These are phyloP conservation scores for Porphyra umbilicalis DNA, from an alignment of 31 red algal species.

Conservation along the genomic window DNA sequence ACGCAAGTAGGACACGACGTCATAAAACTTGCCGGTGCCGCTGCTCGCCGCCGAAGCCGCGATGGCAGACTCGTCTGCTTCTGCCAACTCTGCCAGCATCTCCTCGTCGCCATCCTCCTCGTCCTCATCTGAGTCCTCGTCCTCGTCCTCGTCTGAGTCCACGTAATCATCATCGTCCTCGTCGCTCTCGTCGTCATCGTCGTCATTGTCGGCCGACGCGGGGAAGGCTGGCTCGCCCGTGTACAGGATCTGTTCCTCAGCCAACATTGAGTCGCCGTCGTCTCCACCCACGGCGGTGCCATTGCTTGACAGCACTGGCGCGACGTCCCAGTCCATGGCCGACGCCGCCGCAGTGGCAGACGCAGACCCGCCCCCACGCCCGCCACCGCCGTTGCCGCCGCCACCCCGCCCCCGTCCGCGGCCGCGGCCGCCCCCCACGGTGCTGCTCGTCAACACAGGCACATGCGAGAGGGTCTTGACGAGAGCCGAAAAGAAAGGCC, in stretches of 20 bases:
- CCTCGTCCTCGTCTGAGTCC: neutral
- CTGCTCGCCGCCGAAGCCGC: constrained; percentile 4
- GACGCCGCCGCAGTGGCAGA: neutral
- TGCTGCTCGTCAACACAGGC: constrained; percentile 1
- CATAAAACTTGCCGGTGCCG: constrained; percentile 14
- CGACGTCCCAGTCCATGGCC: no score
- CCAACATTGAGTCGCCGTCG: constrained; percentile 1
- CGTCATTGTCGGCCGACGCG: constrained; percentile 4
- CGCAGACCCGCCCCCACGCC: neutral
- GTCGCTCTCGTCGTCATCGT: constrained; percentile 1
- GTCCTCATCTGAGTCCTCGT: constrained; percentile 28
- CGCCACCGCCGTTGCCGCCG: neutral
- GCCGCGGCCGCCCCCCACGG: neutral
- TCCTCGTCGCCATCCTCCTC: constrained; percentile 36
- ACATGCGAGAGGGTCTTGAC: constrained; percentile 16
- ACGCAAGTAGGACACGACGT: constrained; percentile 34
- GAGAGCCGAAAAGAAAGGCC: constrained; percentile 35
- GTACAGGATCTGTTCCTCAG: constrained; percentile 34
- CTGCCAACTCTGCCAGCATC: constrained; percentile 4
- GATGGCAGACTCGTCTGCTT: neutral
- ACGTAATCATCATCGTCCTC: constrained; percentile 11
- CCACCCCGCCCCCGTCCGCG: neutral
- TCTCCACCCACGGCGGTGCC: no score
- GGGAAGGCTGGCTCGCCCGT: constrained; percentile 42
- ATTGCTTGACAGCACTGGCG: no score